These are phyloP conservation scores for Mortierella sp. DNA, from an alignment of 371 early-diverging fungal species.

Conservation along the genomic window DNA sequence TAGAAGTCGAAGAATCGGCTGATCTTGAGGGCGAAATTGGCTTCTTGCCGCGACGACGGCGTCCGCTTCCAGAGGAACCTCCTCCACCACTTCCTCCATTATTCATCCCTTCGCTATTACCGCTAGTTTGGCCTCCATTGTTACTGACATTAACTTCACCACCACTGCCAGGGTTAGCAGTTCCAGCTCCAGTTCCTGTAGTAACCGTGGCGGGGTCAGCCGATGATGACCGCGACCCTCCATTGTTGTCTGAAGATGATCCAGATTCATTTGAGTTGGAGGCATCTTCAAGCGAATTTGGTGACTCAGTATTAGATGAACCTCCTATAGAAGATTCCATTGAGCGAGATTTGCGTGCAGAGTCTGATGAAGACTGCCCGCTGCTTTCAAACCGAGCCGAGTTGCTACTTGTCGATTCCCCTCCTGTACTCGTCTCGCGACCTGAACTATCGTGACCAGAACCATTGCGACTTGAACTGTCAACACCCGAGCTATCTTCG, in stretches of 20 bases:
- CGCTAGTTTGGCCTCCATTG: neutral
- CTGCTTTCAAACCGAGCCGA: constrained; percentile 20
- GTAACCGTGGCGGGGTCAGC: constrained; percentile 1
- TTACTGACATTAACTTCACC: constrained; percentile 8
- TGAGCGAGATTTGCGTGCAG: constrained; percentile 23
- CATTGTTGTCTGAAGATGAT: constrained; percentile 22
- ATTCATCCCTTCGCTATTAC: neutral
- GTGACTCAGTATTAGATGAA: constrained; percentile 38
- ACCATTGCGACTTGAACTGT: too few relatives aligned
- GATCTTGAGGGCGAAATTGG: constrained; percentile 20
- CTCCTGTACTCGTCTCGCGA: constrained; percentile 25
- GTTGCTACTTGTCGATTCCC: constrained; percentile 10
- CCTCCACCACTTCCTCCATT: neutral
- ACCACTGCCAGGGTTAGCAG: constrained; percentile 4
- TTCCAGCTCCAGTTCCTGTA: neutral
- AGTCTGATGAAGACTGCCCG: constrained; percentile 14
- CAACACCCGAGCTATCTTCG: constrained; percentile 15
- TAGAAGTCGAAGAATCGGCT: constrained; percentile 13
- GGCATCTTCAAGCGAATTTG: constrained; percentile 30
- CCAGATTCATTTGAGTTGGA: constrained; percentile 45
- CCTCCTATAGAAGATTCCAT: constrained; percentile 1
- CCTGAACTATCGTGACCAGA: too few relatives aligned
- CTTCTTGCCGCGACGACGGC: constrained; percentile 25
- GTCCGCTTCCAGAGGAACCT: constrained; percentile 5
- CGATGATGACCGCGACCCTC: constrained; percentile 14